Evolutionary conservation across 2,329 filamentous ascomycete genomes (phyloP).

Genomic region (Grosmannia clavigera): DNA sequence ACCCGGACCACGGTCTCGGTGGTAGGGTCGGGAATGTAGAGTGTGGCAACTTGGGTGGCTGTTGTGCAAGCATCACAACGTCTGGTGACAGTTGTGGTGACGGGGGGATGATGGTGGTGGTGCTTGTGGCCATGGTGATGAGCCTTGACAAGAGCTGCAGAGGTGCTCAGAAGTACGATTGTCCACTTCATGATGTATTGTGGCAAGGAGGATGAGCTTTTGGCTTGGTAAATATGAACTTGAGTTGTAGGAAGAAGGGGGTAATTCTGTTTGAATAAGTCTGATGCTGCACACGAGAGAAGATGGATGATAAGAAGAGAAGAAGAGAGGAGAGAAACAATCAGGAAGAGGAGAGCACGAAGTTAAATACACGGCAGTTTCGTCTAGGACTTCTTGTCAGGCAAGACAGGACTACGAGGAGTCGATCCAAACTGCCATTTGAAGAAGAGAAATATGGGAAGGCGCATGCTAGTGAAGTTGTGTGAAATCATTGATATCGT

Average conservation of each 20-base stretch:
- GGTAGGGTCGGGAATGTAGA: background rate
- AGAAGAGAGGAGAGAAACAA: background rate
- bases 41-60: background rate
- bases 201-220: background rate
- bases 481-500: no score
- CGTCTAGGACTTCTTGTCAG: no score
- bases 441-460: background rate
- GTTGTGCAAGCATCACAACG: slow-evolving; percentile 1
- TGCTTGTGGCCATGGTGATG: background rate
- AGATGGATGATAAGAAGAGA: background rate
- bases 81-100: background rate
- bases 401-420: background rate
- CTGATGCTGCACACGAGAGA: slow-evolving; percentile 1
- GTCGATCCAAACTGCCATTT: background rate
- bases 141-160: slow-evolving; percentile 5
- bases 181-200: slow-evolving; percentile 10
- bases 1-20: background rate
- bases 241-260: background rate
- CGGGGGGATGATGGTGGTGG: background rate
- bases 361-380: background rate
- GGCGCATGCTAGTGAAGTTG: background rate
- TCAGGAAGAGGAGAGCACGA: background rate
- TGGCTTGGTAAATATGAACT: background rate
- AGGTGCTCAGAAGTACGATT: slow-evolving; percentile 7
- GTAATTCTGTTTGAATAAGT: slow-evolving; percentile 7